Evolutionary conservation across 179 eudicot species (phyloP), one percentile per base, ranked within the genome.

Genomic region (Spergularia azorica): DNA sequence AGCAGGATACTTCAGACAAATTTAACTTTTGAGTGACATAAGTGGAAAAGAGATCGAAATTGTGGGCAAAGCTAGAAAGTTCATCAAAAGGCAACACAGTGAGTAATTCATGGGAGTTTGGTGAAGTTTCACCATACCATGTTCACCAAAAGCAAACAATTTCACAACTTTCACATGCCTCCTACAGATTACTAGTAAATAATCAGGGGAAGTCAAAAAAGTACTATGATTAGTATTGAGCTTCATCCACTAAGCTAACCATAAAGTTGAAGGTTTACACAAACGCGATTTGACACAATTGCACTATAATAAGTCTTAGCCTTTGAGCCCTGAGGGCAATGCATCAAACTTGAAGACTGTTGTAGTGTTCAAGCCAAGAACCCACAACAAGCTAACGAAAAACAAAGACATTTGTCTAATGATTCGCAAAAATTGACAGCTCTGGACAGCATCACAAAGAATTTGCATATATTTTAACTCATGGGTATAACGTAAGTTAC

Each of bases 21-120:
- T 15, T 71, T 55, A 55, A 18, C 74, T 55, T 71, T 71, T 71
- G 62, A 71, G 63, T 71, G 74, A 71, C 50, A 51, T 50, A 68
- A 21, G 38, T 9, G 15, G 59, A 58, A 50, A 68, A 51, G 50
- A 8, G 32, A 17, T 48, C 14, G 71, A 32, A 51, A 32, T 6
- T 9, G 4, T 0, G 14, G 20, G 26, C 17, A 43, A 17, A 32
- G 11, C 68, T 38, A 26, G 26, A 32, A 14, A 54, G 12, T 71
- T 71, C 17, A 71, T 41, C 63, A 38, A 71, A 54, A 21, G 21
- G 48, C 63, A 55, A 71, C 15, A 71, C 11, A 56, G 2, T 55
- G 17, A 14, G 41, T 36, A 70, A 54, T 51, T 46, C 9, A 68
- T 39, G 50, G 48, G 46, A 57, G 32, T 57, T 56, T 38, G 63